phyloP scores from a whole-genome alignment of 345 rosid species.

The Rhizophora apiculata region DNA sequence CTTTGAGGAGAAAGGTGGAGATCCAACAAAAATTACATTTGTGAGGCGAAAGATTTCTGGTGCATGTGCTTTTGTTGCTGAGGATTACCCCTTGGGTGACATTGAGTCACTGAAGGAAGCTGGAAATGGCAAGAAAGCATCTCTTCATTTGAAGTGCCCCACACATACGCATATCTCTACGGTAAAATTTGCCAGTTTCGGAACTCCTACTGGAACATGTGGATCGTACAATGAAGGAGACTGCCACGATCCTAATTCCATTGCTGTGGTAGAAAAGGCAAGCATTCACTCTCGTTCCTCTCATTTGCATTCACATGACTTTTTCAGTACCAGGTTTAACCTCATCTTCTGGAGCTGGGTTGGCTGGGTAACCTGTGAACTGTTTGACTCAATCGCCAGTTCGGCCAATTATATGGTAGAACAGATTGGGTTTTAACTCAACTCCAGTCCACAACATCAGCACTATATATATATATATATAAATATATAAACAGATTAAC shows the following conservation, averaged over 20 bases:
- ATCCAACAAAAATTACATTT: constrained; percentile 64
- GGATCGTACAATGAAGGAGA: constrained; percentile 48
- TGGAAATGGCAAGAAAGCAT: constrained; percentile 24
- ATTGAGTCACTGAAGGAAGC: constrained; percentile 10
- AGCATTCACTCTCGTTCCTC: not conserved
- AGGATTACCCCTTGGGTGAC: constrained; percentile 38
- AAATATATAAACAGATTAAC: not conserved
- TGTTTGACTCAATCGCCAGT: no score
- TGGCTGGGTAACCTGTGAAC: no score
- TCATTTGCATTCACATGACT: not conserved
- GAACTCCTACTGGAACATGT: constrained; percentile 54
- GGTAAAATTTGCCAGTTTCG: constrained; percentile 60
- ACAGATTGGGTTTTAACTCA: no score
- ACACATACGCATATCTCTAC: constrained; percentile 27
- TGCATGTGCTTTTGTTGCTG: constrained; percentile 36
- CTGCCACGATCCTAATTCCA: constrained; percentile 54
- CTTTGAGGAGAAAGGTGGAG: constrained; percentile 87
- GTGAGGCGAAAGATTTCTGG: constrained; percentile 52
- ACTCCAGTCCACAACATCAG: no score
- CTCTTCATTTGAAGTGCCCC: constrained; percentile 44
- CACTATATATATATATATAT: no score
- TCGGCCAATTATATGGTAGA: no score
- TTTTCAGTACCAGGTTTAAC: not conserved
- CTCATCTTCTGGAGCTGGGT: no score
- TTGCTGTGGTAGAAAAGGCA: constrained; percentile 46